These are phyloP conservation scores for Oenanthe javanica DNA, from an alignment of 140 eudicot species.

Conservation along the genomic window DNA sequence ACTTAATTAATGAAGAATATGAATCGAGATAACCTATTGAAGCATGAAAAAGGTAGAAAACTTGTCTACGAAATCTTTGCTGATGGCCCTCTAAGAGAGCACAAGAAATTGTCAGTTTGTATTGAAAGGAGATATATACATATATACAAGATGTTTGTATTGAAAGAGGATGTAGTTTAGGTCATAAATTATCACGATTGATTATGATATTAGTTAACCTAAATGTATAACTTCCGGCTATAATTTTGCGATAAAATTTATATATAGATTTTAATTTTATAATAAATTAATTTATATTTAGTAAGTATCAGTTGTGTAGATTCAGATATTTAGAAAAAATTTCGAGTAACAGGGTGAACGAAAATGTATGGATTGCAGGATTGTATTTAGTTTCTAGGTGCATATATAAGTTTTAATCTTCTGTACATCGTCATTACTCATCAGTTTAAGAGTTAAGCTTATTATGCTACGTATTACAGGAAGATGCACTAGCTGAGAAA, in stretches of 20 bases:
- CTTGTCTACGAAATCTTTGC: not conserved
- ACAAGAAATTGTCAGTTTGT: not conserved
- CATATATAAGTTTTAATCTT: too few relatives aligned
- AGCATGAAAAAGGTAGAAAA: not conserved
- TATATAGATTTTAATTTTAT: not conserved
- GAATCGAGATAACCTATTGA: not conserved
- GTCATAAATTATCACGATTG: not conserved
- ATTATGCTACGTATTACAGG: conserved; percentile 28
- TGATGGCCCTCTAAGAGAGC: not conserved
- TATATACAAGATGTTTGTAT: not conserved
- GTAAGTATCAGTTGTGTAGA: not conserved
- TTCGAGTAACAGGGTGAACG: not conserved
- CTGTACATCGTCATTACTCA: not conserved
- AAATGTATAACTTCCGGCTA: not conserved
- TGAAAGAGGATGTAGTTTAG: not conserved
- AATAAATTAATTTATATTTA: not conserved
- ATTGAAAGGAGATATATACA: not conserved
- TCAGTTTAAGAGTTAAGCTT: not conserved
- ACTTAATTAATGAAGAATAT: not conserved
- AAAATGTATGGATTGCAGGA: not conserved
- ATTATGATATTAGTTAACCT: not conserved
- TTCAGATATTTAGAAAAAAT: not conserved
- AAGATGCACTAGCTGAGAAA: conserved; percentile 41
- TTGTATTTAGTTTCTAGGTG: not conserved
- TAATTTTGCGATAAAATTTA: not conserved